Evolutionary conservation across 441 rosid species (phyloP), one percentile per base, ranked within the genome.

Genomic region (Theobroma grandiflorum): DNA sequence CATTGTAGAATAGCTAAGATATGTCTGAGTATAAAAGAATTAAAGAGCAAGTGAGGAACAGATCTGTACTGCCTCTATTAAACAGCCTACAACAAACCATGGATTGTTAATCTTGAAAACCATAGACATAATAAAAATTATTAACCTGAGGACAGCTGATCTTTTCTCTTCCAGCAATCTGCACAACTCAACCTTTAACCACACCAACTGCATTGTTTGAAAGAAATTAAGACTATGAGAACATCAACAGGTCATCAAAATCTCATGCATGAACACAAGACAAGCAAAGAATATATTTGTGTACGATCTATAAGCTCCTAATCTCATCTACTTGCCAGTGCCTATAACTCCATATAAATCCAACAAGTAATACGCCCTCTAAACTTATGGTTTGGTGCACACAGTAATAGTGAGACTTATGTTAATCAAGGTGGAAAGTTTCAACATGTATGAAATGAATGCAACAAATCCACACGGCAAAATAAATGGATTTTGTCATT

Each of bases 171-270:
- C 99, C 72, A 97, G 90, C 89, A 97, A 87, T 82, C 90, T 92
- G 90, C 98, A 94, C 83, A 97, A 87, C 87, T 97, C 98, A 80
- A 88, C 95, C 91, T 97, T 97, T 88, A 97, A 85, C 94, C 94
- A 97, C 40, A 90, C 89, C 40, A 95, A 98, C 99, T 97, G 95
- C 88, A 89, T 72, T 45, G 65, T 57, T 73, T 38, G 57, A 7
- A 57, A 74, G 20, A 74, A 11, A 74, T 57, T 55, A 73, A 40
- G 65, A 73, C 15, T 49, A 57, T 12, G 0, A 38, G 22, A 73
- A 73, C 52, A 55, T 20, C 52, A 73, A 57, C 66, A 57, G 22
- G 37, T 20, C 20, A 74, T 40, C 35, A 74, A 22, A 58, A 57
- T 59, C 53, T 40, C 65, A 31, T 16, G 69, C 68, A 75, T 62